Conservation (phyloP, 768 basidiomycete genomes). For the Cystobasidium tubakii region DNA sequence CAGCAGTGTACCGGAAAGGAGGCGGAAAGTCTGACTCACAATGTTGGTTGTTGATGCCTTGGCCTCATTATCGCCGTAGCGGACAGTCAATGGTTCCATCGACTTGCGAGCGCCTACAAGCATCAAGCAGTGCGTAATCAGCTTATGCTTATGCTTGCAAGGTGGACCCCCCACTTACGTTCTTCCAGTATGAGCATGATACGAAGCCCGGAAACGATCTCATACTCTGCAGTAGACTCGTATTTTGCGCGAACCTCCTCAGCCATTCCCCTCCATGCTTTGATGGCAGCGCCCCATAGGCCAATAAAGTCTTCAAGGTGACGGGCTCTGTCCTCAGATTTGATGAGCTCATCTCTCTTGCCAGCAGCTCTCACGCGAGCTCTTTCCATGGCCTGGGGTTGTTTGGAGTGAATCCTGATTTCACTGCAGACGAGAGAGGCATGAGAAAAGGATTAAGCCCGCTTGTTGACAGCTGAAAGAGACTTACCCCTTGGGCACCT, state of each 20-base stretch:
- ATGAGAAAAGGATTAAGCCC: too few species aligned
- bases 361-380: neutral
- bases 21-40: too few species aligned
- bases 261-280: conserved; percentile 23
- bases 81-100: conserved; percentile 33
- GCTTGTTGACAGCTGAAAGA: too few species aligned
- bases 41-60: conserved; percentile 26
- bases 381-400: neutral
- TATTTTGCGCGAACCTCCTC: conserved; percentile 32
- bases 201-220: conserved; percentile 20
- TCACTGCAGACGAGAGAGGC: neutral
- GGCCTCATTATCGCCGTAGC: conserved; percentile 38
- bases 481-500: conserved; percentile 6
- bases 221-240: conserved; percentile 21
- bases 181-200: neutral
- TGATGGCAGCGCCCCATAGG: neutral
- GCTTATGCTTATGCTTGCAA: neutral
- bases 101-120: conserved; percentile 35
- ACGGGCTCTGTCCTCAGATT: neutral
- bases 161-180: neutral
- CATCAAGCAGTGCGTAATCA: conserved; percentile 2
- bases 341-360: neutral
- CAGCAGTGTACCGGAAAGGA: too few species aligned
- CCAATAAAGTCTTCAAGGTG: conserved; percentile 20
- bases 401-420: neutral